These are phyloP conservation scores for Tetrapisispora phaffii DNA, from an alignment of 805 yeast genomes.

Conservation along the genomic window DNA sequence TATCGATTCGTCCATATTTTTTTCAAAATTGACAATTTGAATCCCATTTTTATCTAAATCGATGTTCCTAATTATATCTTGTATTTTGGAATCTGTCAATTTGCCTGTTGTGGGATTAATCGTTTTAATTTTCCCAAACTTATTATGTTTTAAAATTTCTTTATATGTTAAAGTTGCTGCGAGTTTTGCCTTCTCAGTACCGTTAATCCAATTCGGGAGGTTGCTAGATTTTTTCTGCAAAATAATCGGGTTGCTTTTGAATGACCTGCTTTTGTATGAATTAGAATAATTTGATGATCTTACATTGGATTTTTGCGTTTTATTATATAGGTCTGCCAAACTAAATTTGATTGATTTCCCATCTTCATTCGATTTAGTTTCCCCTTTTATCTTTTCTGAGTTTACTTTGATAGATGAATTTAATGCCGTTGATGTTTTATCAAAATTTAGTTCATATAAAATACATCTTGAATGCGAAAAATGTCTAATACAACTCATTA, in stretches of 20 bases:
- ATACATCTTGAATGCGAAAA: not conserved
- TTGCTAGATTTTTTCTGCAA: slow-evolving; percentile 5
- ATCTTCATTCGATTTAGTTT: no score
- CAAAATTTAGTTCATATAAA: not conserved
- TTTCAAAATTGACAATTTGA: slow-evolving; percentile 18
- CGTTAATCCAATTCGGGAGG: slow-evolving; percentile 22
- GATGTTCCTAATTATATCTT: slow-evolving; percentile 18
- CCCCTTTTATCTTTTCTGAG: not conserved
- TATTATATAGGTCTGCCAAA: not conserved
- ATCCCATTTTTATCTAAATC: slow-evolving; percentile 20
- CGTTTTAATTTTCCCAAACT: slow-evolving; percentile 18
- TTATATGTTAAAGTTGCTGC: slow-evolving; percentile 20
- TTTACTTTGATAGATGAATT: not conserved
- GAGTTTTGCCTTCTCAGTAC: slow-evolving; percentile 23
- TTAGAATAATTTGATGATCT: not conserved
- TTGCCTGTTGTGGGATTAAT: slow-evolving; percentile 16
- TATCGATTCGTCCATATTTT: slow-evolving; percentile 6
- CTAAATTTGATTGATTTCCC: not conserved
- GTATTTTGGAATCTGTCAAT: slow-evolving; percentile 15
- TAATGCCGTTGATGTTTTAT: not conserved
- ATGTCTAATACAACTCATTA: no score
- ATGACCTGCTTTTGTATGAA: not conserved
- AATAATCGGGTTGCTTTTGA: not conserved
- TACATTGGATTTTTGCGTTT: not conserved
- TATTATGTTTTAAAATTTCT: slow-evolving; percentile 16